Base-by-base conservation (phyloP, 2,329 filamentous ascomycete genomes). In the Diplocarpon rosae region DNA sequence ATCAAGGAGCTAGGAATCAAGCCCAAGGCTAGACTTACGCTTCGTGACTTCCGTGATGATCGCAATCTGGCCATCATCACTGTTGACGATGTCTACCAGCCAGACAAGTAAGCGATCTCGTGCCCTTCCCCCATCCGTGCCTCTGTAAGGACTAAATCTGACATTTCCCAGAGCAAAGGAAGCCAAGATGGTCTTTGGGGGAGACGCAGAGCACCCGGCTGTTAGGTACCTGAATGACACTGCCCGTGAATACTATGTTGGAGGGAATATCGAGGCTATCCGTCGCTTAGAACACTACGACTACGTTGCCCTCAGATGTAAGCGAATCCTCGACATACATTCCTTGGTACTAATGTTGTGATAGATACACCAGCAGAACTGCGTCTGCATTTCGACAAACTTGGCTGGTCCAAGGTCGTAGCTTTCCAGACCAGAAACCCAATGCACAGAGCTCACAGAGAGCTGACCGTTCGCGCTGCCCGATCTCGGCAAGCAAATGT, bases 381-480 rank as follows among this genome's bases (percentile, higher is more conserved):
- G 60, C 86, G 92, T 60, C 73, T 86, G 54, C 90, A 96, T 75
- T 98, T 98, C 64, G 92, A 96, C 76, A 98, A 98, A 78, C 87
- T 98, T 59, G 92, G 92, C 69, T 98, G 92, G 92, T 82, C 85
- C 67, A 83, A 83, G 66, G 90, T 98, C 58, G 92, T 98, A 53
- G 92, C 92, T 62, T 98, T 98, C 83, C 92, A 98, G 76, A 98
- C 92, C 54, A 75, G 89, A 66, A 98, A 98, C 72, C 92, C 92
- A 58, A 98, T 98, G 92, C 92, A 98, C 74, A 85, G 92, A 62
- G 92, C 92, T 65, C 92, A 98, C 70, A 80, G 92, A 69, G 92
- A 98, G 72, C 73, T 98, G 67, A 98, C 92, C 48, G 92, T 98
- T 62, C 88, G 92, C 61, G 92, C 92, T 56, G 92, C 92, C 55